phyloP scores from a whole-genome alignment of 352 stramenopile species.

The Globisporangium abappressorium region DNA sequence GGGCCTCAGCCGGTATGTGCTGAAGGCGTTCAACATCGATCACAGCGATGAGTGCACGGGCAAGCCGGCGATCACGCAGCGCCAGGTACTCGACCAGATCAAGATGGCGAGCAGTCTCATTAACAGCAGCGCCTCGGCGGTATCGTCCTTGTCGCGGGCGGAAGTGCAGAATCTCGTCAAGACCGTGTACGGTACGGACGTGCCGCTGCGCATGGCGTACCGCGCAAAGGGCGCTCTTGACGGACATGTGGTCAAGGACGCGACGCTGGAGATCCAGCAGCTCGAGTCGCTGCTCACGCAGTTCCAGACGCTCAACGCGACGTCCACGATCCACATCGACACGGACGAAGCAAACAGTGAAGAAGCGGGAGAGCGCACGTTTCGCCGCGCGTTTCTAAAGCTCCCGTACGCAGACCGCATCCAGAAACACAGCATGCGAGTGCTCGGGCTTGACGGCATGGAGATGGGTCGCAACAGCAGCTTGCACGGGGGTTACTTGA shows the following conservation, averaged over 20 bases:
- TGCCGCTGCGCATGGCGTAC: conserved; percentile 30
- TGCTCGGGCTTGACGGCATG: conserved; percentile 30
- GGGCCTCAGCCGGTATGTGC: too few species aligned
- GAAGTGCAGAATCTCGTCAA: conserved; percentile 37
- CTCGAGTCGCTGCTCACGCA: conserved; percentile 43
- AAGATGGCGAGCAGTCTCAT: not conserved
- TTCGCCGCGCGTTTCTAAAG: conserved; percentile 42
- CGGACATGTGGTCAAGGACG: too few species aligned
- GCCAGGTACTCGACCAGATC: conserved; percentile 25
- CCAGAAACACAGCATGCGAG: conserved; percentile 22
- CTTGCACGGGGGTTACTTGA: conserved; percentile 24
- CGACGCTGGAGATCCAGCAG: conserved; percentile 25
- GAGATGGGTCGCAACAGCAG: conserved; percentile 35
- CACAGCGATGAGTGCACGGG: conserved; percentile 34
- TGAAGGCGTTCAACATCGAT: conserved; percentile 32
- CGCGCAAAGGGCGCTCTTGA: conserved; percentile 11
- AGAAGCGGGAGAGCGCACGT: conserved; percentile 15
- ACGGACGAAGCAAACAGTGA: conserved; percentile 13
- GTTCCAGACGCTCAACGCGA: conserved; percentile 41
- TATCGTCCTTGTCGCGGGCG: conserved; percentile 17
- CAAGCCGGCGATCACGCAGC: conserved; percentile 30
- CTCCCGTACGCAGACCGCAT: conserved; percentile 31
- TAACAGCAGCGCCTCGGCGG: not conserved
- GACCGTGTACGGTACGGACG: conserved; percentile 29
- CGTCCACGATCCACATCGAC: conserved; percentile 23